Base-by-base conservation (phyloP, 495 filamentous ascomycete species). In the Wilcoxina mikolae region DNA sequence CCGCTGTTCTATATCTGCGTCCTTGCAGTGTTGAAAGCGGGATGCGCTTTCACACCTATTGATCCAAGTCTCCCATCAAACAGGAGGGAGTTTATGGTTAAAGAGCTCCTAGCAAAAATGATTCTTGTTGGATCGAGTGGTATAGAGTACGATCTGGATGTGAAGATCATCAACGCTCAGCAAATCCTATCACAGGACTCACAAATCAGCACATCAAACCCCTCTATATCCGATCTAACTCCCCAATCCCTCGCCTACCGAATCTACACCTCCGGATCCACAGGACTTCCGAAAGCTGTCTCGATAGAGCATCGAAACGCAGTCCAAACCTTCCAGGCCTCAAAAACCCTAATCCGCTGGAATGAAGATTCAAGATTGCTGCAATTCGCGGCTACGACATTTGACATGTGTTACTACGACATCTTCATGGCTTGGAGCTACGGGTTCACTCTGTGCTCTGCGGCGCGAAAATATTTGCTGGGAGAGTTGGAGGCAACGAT, bases 351-450 rank as follows among this genome's bases (percentile, higher is more conserved):
- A 17, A 56, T 71, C 25, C 69, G 68, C 9, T 71, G 69, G 69
- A 65, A 60, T 3, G 20, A 45, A 7, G 46, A 54, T 26, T 68
- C 66, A 31, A 57, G 63, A 43, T 47, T 71, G 15, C 49, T 71
- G 2, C 69, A 71, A 25, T 71, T 68, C 53, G 69, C 69, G 22
- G 69, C 69, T n/a, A 67, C 60, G 5, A 71, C 69, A n/a, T 71
- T 71, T 55, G 69, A 71, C 49, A 71, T 71, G 69, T 71, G 69
- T 46, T 71, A 71, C 38, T 71, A 70, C 47, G 69, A 71, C 49
- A 70, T 70, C 57, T 71, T 71, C 46, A 62, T 71, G 57, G 69
- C 69, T n/a, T 71, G 69, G 69, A 58, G 58, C 27, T 71, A 66
- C 29, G 69, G 69, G 11, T 69, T 71, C 45, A 61, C 65, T 29